These are phyloP conservation scores for Helicocarpus griseus DNA, from an alignment of 2,329 filamentous ascomycete species.

Conservation along the genomic window DNA sequence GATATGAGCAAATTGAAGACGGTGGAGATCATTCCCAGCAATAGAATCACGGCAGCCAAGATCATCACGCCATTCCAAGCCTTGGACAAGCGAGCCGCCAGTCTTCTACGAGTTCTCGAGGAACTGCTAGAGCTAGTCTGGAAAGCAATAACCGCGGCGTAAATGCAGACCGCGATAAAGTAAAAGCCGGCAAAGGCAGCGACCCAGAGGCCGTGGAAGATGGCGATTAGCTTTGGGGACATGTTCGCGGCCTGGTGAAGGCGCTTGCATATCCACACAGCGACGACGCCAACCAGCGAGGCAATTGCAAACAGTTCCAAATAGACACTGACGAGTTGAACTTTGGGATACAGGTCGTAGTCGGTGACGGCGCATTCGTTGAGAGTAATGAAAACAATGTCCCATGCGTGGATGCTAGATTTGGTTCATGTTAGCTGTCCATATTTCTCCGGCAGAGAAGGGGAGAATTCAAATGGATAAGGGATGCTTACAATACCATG, in stretches of 20 bases:
- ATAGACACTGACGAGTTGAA: background rate
- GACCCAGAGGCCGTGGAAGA: background rate
- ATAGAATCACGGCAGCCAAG: background rate
- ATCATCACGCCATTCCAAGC: background rate
- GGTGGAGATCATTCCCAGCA: background rate
- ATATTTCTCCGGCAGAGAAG: too few species aligned
- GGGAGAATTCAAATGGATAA: background rate
- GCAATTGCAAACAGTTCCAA: background rate
- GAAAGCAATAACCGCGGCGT: background rate
- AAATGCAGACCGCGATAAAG: background rate
- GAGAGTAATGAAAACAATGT: background rate
- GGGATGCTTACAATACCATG: background rate
- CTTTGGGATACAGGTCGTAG: background rate
- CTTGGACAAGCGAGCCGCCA: background rate
- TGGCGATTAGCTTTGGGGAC: background rate
- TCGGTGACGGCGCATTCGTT: background rate
- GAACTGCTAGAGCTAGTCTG: background rate
- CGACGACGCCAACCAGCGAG: background rate
- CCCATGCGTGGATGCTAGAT: background rate
- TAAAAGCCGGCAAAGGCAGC: background rate
- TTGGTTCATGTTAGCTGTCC: background rate
- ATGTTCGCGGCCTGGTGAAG: background rate
- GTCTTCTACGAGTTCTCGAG: background rate
- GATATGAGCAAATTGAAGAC: background rate
- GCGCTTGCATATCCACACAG: background rate